Base-by-base conservation (phyloP, 345 rosid genomes). In the Bruguiera gymnorhiza region DNA sequence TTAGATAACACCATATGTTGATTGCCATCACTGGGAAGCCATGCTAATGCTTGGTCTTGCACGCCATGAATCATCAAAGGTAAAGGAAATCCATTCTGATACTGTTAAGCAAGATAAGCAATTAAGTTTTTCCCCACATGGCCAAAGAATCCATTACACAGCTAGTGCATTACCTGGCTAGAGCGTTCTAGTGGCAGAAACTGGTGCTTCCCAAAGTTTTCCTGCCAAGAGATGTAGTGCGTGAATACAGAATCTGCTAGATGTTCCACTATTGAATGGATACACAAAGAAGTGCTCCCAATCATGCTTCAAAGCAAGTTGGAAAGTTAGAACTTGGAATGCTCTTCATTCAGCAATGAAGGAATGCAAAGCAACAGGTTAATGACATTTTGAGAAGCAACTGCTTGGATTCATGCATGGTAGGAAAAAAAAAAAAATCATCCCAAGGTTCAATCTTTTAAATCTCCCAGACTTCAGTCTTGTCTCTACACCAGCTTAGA, bases 21-120 rank as follows among this genome's bases (percentile, higher is more conserved):
- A 75, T 76, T 84, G 65, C 85, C 92, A 61, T 79, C 79, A 50
- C 81, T 83, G 8, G 90, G 85, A 77, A 85, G 88, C 98, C 98
- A 93, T 11, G 91, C 67, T 16, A 87, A 48, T 0, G 88, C 80
- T 53, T 85, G 89, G 58, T 85, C 89, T 81, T 86, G 93, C 82
- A 85, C 51, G 55, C 85, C 88, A 64, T 73, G 83, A 81, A 88
- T 86, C 68, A 74, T 76, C 71, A 83, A 65, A 66, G 93, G 89
- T 19, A 85, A 77, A 53, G 82, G 80, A 75, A 90, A 82, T 60
- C 85, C 87, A 59, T 69, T 75, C 75, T 86, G 89, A 81, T 83
- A 86, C 91, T 88, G 88, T 11, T 24, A 68, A 67, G 34, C 62
- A 72, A 76, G 16, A 62, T 60, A 61, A 65, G 2, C 67, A 70